Base-by-base conservation (phyloP, 2,329 filamentous ascomycete species). In the Fusarium ambrosium region DNA sequence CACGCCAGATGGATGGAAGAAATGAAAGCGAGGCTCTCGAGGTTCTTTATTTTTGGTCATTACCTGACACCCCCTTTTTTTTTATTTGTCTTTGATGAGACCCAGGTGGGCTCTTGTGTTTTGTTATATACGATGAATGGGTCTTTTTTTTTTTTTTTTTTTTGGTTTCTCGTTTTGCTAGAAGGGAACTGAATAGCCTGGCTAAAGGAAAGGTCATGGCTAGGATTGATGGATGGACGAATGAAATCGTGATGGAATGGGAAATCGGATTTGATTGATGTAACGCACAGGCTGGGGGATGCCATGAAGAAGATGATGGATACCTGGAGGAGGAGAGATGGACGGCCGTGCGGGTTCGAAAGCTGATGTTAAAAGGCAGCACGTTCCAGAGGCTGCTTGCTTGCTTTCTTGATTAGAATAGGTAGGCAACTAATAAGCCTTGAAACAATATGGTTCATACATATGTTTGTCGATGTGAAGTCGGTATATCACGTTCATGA, bases 221-320 rank as follows among this genome's bases (percentile, higher is more conserved):
- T 58, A 22, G 55, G 55, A 59, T 34, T 7, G 24, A 32, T 59
- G 27, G 36, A 59, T 59, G 51, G 53, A 39, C 48, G 67, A 70
- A 27, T 68, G 58, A 58, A 58, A 51, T 51, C 45, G 45, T 27
- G 22, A 51, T 24, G 48, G 48, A 32, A 29, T 64, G 45, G 43
- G 22, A 64, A 11, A 34, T 56, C 34, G 55, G 62, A 29, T 74
- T 76, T 69, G 73, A 72, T 76, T 67, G 64, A 53, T 68, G 27
- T 41, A 39, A 43, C 59, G 48, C 56, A 60, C 51, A 34, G 55
- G 55, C 37, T 20, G 58, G 53, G 41, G 45, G 61, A 27, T 43
- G 34, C 48, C 56, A 71, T 32, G 66, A 36, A 63, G 39, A 55
- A 63, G 62, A 29, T 41, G 51, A 39, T 8, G 20, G 24, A 64